Evolutionary conservation across 1,284 basidiomycete species (phyloP), one percentile per base, ranked within the genome.

Genomic region (Marasmius sp.): DNA sequence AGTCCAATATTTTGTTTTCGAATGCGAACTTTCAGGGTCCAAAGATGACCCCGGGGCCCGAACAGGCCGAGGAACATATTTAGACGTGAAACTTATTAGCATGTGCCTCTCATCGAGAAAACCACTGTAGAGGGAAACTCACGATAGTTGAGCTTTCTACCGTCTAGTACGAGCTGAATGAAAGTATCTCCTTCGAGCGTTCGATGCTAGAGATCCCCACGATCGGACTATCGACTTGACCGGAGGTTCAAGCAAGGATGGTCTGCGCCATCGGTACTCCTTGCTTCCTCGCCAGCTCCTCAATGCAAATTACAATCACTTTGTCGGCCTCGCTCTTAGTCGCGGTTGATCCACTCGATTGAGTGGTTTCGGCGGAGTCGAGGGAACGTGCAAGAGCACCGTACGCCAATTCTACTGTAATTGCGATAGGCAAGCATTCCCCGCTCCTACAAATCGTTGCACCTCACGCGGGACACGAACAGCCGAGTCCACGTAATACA

Each of bases 321-420:
- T 27, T 27, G 27, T 27, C 5, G 27, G 27, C 27, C 27, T 27
- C 27, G 2, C 27, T 27, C 27, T 27, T 5, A 27, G 27, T 27
- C 27, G 27, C 27, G 27, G 27, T 27, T 27, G 27, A 27, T 27
- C 27, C 27, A 5, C 27, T 27, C 5, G 27, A 27, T 27, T 27
- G 27, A n/a, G 52, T n/a, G 10, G 34, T 20, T 54, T 54, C 38
- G 36, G 52, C 52, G 18, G 16, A 33, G 3, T 54, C 52, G 20
- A 33, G 7, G 9, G 34, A 34, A 16, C 34, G 52, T 3, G 52
- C 52, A 12, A 38, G 12, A 10, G 38, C 5, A 7, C 52, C 34
- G 52, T 54, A 74, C 66, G 5, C 78, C 78, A 33, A 80, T 77
- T 5, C 75, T 76, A 52, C 82, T 55, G 59, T 58, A 69, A 11